Evolutionary conservation across 345 rosid genomes (phyloP).

Genomic region (Acer negundo): DNA sequence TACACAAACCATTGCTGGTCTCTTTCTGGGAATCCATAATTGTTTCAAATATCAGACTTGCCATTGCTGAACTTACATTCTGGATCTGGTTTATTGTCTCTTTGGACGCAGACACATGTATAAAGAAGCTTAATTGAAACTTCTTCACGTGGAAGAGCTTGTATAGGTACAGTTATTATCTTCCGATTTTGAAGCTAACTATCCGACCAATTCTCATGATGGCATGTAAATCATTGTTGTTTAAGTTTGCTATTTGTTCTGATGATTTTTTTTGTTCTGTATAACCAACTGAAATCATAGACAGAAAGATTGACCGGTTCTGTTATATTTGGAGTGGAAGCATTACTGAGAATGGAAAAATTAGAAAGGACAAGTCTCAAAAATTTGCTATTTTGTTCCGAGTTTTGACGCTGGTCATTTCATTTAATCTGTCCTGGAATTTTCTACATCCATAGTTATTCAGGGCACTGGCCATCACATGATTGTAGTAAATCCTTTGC

Average conservation of each 20-base stretch:
- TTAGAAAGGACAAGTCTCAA: not conserved
- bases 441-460: too few relatives aligned
- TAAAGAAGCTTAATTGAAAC: not conserved
- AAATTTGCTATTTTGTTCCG: too few relatives aligned
- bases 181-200: not conserved
- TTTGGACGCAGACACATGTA: not conserved
- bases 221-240: not conserved
- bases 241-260: not conserved
- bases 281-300: not conserved
- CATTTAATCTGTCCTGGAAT: too few relatives aligned
- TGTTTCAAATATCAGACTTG: not conserved
- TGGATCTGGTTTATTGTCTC: not conserved
- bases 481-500: too few relatives aligned
- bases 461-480: too few relatives aligned
- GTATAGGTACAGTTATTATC: not conserved
- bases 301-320: too few relatives aligned
- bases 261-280: not conserved
- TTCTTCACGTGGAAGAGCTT: not conserved
- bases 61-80: too few relatives aligned
- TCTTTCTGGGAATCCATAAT: not conserved
- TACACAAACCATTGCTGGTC: not conserved
- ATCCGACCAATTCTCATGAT: not conserved
- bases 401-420: too few relatives aligned
- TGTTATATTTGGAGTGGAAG: too few relatives aligned
- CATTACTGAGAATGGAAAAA: not conserved